Evolutionary conservation across 2,329 filamentous ascomycete genomes (phyloP), one percentile per base, ranked within the genome.

Genomic region (Phaeomoniella chlamydospora): DNA sequence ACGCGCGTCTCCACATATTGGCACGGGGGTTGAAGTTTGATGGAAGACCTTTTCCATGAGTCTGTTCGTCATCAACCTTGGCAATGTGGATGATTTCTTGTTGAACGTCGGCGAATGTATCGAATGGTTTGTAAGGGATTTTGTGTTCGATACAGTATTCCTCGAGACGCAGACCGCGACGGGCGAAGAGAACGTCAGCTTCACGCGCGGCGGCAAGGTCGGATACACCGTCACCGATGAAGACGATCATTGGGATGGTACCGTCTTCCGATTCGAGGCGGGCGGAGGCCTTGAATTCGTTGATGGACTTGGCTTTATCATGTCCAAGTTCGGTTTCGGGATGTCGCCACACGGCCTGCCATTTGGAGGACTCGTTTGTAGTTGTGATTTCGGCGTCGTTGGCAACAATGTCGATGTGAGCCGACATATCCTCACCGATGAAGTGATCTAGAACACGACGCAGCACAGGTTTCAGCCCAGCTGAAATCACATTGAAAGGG

Each of bases 141-240:
- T 59, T 57, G 54, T 79, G 64, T 51, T 77, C 72, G 39, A 67
- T 45, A 54, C 77, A 80, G 54, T 80, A 76, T 48, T 78, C 70
- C 53, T 80, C 77, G 12, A 80, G 60, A 2, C 70, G 60, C 29
- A 80, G 59, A 1, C 76, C 75, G n/a, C 68, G 65, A 9, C 76
- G 67, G 0, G 77, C 75, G 47, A 80, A 80, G 9, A 81, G 66
- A 0, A 80, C 71, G 48, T 80, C 77, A 2, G 76, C 74, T 48
- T 80, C 67, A 18, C 73, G 62, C 1, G 77, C 75, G 2, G 75
- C 76, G 0, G 77, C 67, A 2, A 80, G 62, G 48, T 80, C 77
- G 0, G 72, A 77, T 4, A 80, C 74, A 15, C 76, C 77, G 47
- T 80, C 77, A 34, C 77, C 76, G 44, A 80, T 78, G 56, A 80